Conservation (phyloP, 257 asterid species). For the Ligustrum vulgare region DNA sequence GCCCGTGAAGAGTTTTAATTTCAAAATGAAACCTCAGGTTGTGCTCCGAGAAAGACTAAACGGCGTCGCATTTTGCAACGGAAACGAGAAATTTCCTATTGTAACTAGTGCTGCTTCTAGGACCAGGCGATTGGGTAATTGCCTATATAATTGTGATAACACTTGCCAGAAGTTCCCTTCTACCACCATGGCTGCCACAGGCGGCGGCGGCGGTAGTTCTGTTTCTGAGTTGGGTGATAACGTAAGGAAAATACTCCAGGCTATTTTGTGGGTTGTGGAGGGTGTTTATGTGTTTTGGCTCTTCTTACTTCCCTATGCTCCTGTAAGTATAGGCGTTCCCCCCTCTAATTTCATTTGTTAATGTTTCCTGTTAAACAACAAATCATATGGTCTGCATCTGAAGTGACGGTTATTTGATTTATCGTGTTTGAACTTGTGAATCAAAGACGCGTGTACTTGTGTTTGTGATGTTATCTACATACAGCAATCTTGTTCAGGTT, state of each 20-base stretch:
- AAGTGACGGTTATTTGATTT: background rate
- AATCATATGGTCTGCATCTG: no score
- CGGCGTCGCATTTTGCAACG: constrained; percentile 14
- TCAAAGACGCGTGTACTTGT: background rate
- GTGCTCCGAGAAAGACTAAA: constrained; percentile 6
- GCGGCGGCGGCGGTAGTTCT: no score
- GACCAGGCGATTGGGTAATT: constrained; percentile 18
- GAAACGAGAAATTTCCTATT: constrained; percentile 6
- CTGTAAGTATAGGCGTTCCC: constrained; percentile 44
- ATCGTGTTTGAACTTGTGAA: background rate
- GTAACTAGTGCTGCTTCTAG: background rate
- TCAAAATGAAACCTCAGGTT: constrained; percentile 15
- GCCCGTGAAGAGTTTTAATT: background rate
- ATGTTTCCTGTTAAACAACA: no score
- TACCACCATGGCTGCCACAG: constrained; percentile 26
- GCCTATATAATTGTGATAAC: background rate
- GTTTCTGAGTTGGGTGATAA: constrained; percentile 51
- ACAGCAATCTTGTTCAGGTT: background rate
- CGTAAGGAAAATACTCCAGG: constrained; percentile 45
- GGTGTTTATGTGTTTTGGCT: constrained; percentile 66
- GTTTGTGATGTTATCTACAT: background rate
- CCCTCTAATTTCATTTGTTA: background rate
- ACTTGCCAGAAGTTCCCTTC: constrained; percentile 23
- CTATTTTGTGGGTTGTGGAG: constrained; percentile 67
- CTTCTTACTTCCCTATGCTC: constrained; percentile 93